Base-by-base conservation (phyloP, 345 rosid species). In the Sonneratia alba region DNA sequence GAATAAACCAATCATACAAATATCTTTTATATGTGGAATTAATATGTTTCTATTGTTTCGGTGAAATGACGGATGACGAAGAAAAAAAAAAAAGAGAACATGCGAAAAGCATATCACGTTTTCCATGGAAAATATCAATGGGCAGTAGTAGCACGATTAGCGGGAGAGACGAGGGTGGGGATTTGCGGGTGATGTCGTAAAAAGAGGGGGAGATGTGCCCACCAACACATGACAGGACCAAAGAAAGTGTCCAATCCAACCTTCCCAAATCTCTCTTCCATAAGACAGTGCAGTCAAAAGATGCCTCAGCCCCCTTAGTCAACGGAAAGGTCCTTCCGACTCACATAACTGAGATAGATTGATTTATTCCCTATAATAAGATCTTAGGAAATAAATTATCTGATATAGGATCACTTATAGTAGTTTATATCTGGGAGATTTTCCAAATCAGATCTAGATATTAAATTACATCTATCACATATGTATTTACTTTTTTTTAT, bases 141-240 rank as follows among this genome's bases (percentile, higher is more conserved):
- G 59, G 6, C 8, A 1, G 32, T 27, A 55, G 59, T 40, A 6
- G 59, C 59, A 55, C 7, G 59, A 55, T 59, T 7, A 8, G 36
- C 22, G 11, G 22, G 59, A 4, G 22, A 19, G 59, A 19, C 6
- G n/a, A 4, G 22, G 4, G n/a, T 27, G 11, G 51, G 51, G 51
- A 47, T 47, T 47, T 47, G 51, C 16, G 19, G 19, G 36, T 59
- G 36, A 59, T 24, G 64, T 59, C 64, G 34, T 59, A 24, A 59
- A 59, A 59, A 27, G 18, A 4, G 64, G 22, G 13, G 22, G 2
- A 36, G 36, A 13, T 3, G 64, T 22, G 34, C 64, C 64, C 64
- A 59, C 64, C 64, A 59, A 59, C 64, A 59, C 64, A 59, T 59
- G 64, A 59, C 36, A 59, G 36, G 13, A 59, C 21, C 64, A 24